Evolutionary conservation across 495 filamentous ascomycete species (phyloP).

Genomic region (Podospora bellae-mahoneyi): DNA sequence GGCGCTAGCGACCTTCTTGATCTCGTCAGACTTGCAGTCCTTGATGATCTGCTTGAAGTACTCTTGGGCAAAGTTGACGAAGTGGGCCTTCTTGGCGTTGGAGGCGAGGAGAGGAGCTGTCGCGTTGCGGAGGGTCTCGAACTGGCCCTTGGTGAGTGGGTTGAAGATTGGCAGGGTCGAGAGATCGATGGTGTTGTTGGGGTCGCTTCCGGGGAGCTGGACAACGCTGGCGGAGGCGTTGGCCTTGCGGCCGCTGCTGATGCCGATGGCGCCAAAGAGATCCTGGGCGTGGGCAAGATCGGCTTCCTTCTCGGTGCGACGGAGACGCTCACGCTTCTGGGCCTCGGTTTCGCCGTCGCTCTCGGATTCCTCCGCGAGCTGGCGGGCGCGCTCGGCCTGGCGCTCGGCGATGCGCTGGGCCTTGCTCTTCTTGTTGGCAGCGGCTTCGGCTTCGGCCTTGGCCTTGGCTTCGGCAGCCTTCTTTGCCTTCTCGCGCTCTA

Average conservation of each 20-base stretch:
- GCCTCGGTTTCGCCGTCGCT: slow-evolving; percentile 70
- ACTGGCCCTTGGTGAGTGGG: slow-evolving; percentile 80
- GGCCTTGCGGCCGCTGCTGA: slow-evolving; percentile 62
- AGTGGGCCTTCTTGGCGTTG: slow-evolving; percentile 86
- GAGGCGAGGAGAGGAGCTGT: slow-evolving; percentile 69
- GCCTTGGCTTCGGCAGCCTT: slow-evolving; percentile 82
- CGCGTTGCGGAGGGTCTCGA: slow-evolving; percentile 66
- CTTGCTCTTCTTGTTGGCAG: slow-evolving; percentile 88
- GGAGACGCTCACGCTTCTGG: slow-evolving; percentile 65
- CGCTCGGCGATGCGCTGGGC: slow-evolving; percentile 82
- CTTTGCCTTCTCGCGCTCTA: slow-evolving; percentile 89
- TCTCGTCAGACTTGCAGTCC: slow-evolving; percentile 83
- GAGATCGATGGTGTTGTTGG: slow-evolving; percentile 75
- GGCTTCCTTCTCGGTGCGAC: slow-evolving; percentile 75
- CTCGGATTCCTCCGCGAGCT: slow-evolving; percentile 51
- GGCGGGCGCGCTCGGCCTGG: slow-evolving; percentile 50
- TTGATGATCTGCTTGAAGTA: slow-evolving; percentile 82
- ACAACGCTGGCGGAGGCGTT: slow-evolving; percentile 59
- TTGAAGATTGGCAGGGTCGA: slow-evolving; percentile 79
- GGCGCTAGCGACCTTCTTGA: slow-evolving; percentile 87
- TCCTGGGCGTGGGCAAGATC: slow-evolving; percentile 91
- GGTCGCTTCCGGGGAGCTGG: slow-evolving; percentile 64
- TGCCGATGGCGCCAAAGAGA: slow-evolving; percentile 76
- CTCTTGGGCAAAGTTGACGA: slow-evolving; percentile 83
- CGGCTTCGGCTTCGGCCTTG: slow-evolving; percentile 86